Evolutionary conservation across 805 yeast genomes (phyloP), one percentile per base, ranked within the genome.

Genomic region (Ogataea pilisensis): DNA sequence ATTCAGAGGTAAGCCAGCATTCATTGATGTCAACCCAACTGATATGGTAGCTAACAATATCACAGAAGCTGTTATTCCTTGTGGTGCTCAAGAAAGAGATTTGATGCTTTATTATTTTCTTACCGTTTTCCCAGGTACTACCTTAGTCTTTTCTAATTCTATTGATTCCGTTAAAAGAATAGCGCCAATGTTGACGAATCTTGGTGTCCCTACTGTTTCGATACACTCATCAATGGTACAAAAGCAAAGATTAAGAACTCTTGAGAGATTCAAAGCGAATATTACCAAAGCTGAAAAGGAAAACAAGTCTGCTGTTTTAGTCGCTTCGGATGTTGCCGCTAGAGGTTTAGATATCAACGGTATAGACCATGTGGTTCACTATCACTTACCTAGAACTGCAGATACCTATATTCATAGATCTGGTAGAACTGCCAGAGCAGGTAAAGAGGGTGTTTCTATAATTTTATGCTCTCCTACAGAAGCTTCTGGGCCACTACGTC

Each of bases 381-480:
- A 91, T 58, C 97, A 93, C 64, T 72, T 93, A 46, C 98, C 99
- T 9, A 73, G 98, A 47, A 73, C 95, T 13, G 97, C 97, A 0
- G 99, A 93, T 57, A 80, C 88, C 37, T 93, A 93, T 58, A 82
- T 93, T 51, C 99, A 93, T 64, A 76, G 99, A 61, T 86, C 96
- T 1, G 99, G 99, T 46, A 81, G 99, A 75, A 93, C 99, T n/a
- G 98, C 95, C 0, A 83, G 99, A 70, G 97, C 95, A 2, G 93
- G 91, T 1, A 72, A 68, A 35, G 91, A 86, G 58, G 99, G 99
- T 70, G 96, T 93, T n/a, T 84, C 96, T 2, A 82, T 93, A 37
- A 80, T 89, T 77, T 69, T 93, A 39, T 88, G 96, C 55, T 85
- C 95, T 4, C 96, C 97, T 13, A 89, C 85, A 45, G 99, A 93